A percentile compares a stretch with the other conserved stretches of the same genome.
These are phyloP conservation scores for Serendipita indica DNA, from an alignment of 768 basidiomycete genomes.

Conservation along the genomic window DNA sequence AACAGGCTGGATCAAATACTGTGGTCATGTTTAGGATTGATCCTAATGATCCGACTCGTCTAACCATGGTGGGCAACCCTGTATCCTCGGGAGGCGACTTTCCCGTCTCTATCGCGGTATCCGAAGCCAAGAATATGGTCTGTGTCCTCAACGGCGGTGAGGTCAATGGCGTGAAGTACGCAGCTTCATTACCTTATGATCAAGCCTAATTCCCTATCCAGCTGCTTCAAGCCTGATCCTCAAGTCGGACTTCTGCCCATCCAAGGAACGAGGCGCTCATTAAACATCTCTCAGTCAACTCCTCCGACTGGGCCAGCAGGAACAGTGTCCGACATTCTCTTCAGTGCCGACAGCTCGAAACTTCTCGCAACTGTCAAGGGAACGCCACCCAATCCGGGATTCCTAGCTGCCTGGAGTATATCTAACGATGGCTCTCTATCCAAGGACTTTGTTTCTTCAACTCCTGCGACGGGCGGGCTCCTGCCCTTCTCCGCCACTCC, in stretches of 20 bases:
- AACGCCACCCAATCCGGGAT: conserved; percentile 30
- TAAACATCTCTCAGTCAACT: conserved; percentile 36
- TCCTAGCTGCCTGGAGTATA: conserved; percentile 38
- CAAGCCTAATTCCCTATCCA: conserved; percentile 25
- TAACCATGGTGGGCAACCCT: conserved; percentile 31
- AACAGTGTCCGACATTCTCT: conserved; percentile 31
- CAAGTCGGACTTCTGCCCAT: conserved; percentile 28
- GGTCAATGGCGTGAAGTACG: conserved; percentile 32
- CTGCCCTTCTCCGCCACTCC: conserved; percentile 35
- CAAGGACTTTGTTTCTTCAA: conserved; percentile 24
- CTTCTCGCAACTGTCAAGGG: conserved; percentile 38
- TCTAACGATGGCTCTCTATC: conserved; percentile 32
- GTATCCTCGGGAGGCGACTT: conserved; percentile 34
- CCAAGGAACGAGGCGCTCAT: conserved; percentile 28
- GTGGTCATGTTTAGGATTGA: conserved; percentile 28
- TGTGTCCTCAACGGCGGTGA: conserved; percentile 32
- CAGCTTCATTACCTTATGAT: conserved; percentile 32
- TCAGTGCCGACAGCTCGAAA: conserved; percentile 31
- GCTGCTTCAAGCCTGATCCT: conserved; percentile 33
- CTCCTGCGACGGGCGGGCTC: conserved; percentile 28
- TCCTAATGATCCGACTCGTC: conserved; percentile 28
- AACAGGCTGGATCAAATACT: conserved; percentile 34
- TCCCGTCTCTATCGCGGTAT: conserved; percentile 31
- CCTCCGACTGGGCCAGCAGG: conserved; percentile 36
- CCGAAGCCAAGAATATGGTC: conserved; percentile 20